Base-by-base conservation (phyloP, 1,139 yeast genomes). In the Blastobotrys arbuscula region DNA sequence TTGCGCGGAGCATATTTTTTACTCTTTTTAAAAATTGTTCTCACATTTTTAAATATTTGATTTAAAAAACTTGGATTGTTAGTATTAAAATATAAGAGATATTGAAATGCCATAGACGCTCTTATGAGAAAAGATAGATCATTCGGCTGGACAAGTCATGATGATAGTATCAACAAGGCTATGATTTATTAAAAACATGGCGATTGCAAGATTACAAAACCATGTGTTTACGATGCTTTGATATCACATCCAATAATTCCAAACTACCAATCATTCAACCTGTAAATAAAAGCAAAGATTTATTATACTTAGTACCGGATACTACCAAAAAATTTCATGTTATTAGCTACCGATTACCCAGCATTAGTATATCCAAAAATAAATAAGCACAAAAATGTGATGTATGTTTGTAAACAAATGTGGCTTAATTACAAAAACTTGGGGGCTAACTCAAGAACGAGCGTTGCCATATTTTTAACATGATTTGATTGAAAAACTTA, bases 261-360 rank as follows among this genome's bases (percentile, higher is more conserved):
- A 26, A 52, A 44, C 26, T 47, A 23, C 34, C 43, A 12, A 49
- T 51, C 30, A 47, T 28, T 24, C 58, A 49, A 39, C 58, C 56
- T 12, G 31, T 44, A 24, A 55, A 42, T 34, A 52, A 41, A 58
- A 24, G 54, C 18, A 49, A 50, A 16, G 50, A 52, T 9, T 48
- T 65, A 24, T 65, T 79, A 55, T 57, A 65, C 4, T 52, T 57
- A 2, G 70, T 82, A 2, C 86, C 88, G 2, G 61, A 59, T 1
- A 59, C 67, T 28, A 78, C 81, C 1, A 72, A 74, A 26, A 59
- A 85, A 2, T 74, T 82, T 1, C 81, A 83, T 59, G 78, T 85
- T 1, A 71, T 82, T 13, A 42, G 81, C 83, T 0, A 65, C 73
- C 24, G 95, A 86, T 56, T 85, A 85, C 59, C 96, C 96, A 1